Evolutionary conservation across 2,329 filamentous ascomycete genomes (phyloP), one percentile per base, ranked within the genome.

Genomic region (Penicillium sp.): DNA sequence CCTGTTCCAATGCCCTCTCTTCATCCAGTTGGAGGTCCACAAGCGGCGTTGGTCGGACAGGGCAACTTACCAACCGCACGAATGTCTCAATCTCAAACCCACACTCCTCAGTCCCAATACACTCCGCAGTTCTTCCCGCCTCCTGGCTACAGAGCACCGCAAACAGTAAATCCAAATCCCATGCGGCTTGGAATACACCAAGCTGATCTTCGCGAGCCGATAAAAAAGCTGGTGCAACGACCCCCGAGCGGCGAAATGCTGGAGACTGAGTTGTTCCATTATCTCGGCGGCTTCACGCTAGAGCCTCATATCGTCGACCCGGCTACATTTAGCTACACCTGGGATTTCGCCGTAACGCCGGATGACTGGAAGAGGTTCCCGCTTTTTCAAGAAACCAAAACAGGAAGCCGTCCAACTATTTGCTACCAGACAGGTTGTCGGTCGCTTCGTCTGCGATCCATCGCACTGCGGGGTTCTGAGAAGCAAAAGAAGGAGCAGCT

Each of bases 381-480:
- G 7, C 47, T 36, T 27, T 31, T 51, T 13, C 26, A 47, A 3
- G 17, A 36, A 6, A 26, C 6, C 33, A 37, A 9, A 15, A 3
- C n/a, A 18, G 45, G 67, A 2, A 47, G 60, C 28, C 58, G 60
- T 4, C 33, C 44, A 15, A 53, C 39, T 28, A 65, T 61, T 39
- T 47, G 33, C 17, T 71, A 68, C 54, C 67, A 62, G 13, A 69
- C 79, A 43, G 77, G 78, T 4, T 80, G 77, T 34, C 63, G 77
- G 4, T 75, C 80, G 23, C 83, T 83, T 56, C 84, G 88, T 11
- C 56, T 94, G 15, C 82, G 87, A 7, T 84, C 85, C 56, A 78
- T 84, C 53, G 69, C 70, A 41, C 62, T 71, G 42, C 47, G 58
- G 4, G 44, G 53, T 4, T 41, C 61, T 0, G 41, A 53, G 11